Evolutionary conservation across 2,329 filamentous ascomycete species (phyloP).

Genomic region (Thelonectria discophora): DNA sequence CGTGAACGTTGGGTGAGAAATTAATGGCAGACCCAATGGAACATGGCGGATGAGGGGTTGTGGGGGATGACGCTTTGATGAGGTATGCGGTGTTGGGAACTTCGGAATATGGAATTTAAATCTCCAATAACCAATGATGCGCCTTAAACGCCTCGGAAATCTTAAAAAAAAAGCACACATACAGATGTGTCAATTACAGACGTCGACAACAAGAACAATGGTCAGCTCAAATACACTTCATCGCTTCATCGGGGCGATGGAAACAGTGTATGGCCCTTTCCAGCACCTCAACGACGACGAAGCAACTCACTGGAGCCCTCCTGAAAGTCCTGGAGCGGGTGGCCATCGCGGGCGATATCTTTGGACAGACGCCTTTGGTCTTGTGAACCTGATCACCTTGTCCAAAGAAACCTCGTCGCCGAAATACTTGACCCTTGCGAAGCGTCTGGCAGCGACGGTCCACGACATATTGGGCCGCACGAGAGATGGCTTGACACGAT

Average conservation of each 20-base stretch:
- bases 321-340: slow-evolving; percentile 55
- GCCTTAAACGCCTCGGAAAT: not conserved
- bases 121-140: not conserved
- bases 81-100: not conserved
- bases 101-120: no score
- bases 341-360: slow-evolving; percentile 67
- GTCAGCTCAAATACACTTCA: slow-evolving; percentile 12
- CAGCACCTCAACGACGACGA: slow-evolving; percentile 35
- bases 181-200: not conserved
- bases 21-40: no score
- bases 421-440: slow-evolving; percentile 59
- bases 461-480: slow-evolving; percentile 63
- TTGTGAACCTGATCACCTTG: slow-evolving; percentile 67
- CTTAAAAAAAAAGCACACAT: not conserved
- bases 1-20: no score
- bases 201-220: not conserved
- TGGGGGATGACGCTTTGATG: not conserved
- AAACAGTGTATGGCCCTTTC: slow-evolving; percentile 49
- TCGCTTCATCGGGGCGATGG: slow-evolving; percentile 50
- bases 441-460: slow-evolving; percentile 58
- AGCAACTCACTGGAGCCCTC: slow-evolving; percentile 55
- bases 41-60: not conserved
- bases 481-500: slow-evolving; percentile 55
- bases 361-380: slow-evolving; percentile 69
- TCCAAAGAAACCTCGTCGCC: slow-evolving; percentile 48